These are phyloP conservation scores for Ceratocystis ficicola DNA, from an alignment of 2,329 filamentous ascomycete genomes.

Conservation along the genomic window DNA sequence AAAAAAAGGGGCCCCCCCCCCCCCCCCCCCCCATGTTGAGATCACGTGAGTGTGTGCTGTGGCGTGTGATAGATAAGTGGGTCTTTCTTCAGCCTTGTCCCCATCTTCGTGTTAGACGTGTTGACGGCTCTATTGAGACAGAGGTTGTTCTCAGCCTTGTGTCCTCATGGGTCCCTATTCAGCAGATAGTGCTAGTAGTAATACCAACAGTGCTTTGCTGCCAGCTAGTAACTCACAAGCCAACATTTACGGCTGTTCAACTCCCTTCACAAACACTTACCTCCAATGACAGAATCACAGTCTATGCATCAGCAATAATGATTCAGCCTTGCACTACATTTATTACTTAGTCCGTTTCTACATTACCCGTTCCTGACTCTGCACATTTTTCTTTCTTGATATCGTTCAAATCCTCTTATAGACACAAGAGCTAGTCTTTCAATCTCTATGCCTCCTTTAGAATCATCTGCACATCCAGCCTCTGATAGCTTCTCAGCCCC, in stretches of 20 bases:
- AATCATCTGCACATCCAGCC: neutral
- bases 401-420: neutral
- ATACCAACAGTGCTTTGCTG: neutral
- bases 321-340: neutral
- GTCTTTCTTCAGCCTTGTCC: neutral
- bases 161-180: too few relatives aligned
- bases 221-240: neutral
- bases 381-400: neutral
- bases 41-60: neutral
- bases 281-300: neutral
- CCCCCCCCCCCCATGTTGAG: neutral
- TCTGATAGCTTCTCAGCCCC: neutral
- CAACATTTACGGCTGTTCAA: neutral
- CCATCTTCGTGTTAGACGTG: neutral
- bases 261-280: neutral
- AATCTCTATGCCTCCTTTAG: conserved; percentile 11
- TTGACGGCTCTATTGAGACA: neutral
- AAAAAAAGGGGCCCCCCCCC: too few relatives aligned
- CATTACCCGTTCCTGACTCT: neutral
- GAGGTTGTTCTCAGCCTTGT: neutral
- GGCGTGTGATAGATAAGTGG: neutral
- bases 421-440: neutral
- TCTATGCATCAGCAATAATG: neutral
- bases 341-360: neutral
- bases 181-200: neutral